These are phyloP conservation scores for Starmerella scarabaei DNA, from an alignment of 805 yeast genomes.

Conservation along the genomic window DNA sequence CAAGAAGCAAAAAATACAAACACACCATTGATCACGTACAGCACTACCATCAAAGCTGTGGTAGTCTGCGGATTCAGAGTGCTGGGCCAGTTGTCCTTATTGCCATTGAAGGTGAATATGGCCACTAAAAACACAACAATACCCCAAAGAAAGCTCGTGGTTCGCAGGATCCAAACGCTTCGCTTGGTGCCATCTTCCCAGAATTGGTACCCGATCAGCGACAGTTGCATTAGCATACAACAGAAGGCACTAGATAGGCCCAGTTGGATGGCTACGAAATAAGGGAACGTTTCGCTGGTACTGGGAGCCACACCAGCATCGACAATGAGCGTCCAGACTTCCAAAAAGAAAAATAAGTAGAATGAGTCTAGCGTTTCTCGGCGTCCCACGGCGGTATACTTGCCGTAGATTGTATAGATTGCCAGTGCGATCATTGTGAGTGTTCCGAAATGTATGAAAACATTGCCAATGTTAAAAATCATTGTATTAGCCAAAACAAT, in stretches of 20 bases:
- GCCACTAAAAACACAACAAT: conserved; percentile 53
- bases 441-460: conserved; percentile 70
- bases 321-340: conserved; percentile 57
- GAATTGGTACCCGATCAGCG: conserved; percentile 70
- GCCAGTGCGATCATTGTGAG: conserved; percentile 53
- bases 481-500: conserved; percentile 82
- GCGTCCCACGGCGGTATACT: conserved; percentile 92
- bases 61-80: conserved; percentile 43
- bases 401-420: conserved; percentile 61
- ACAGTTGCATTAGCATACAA: conserved; percentile 54
- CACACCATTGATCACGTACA: conserved; percentile 59
- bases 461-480: conserved; percentile 78
- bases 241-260: conserved; percentile 65
- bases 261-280: conserved; percentile 69
- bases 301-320: conserved; percentile 93
- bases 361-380: conserved; percentile 69
- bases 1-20: conserved; percentile 48
- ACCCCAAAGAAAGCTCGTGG: conserved; percentile 45
- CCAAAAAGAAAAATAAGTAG: conserved; percentile 44
- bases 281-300: conserved; percentile 58
- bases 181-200: conserved; percentile 86
- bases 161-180: conserved; percentile 47
- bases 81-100: conserved; percentile 33
- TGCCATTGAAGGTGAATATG: conserved; percentile 52
- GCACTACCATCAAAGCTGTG: conserved; percentile 53